Evolutionary conservation across 345 rosid species (phyloP).

Genomic region (Salix viminalis): DNA sequence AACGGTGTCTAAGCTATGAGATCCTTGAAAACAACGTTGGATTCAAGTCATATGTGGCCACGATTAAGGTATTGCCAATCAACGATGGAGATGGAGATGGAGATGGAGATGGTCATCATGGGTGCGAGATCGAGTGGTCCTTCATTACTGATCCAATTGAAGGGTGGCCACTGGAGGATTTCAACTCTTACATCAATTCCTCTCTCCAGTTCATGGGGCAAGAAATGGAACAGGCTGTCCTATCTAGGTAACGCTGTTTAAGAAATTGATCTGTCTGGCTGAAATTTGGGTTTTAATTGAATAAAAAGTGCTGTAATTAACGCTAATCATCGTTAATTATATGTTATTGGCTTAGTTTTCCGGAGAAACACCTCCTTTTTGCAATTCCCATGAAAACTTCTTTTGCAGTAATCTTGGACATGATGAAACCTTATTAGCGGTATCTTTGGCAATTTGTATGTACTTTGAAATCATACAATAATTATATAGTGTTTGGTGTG

Average conservation of each 20-base stretch:
- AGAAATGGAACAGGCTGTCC: slow-evolving; percentile 39
- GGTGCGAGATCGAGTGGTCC: slow-evolving; percentile 8
- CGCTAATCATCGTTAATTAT: too few relatives aligned
- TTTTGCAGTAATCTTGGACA: too few relatives aligned
- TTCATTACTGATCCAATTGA: slow-evolving; percentile 40
- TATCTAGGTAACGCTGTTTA: not conserved
- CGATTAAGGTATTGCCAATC: slow-evolving; percentile 29
- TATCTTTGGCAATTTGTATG: too few relatives aligned
- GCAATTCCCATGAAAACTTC: too few relatives aligned
- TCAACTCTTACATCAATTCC: slow-evolving; percentile 26
- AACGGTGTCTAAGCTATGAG: slow-evolving; percentile 3
- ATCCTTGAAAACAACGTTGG: slow-evolving; percentile 53
- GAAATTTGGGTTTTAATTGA: too few relatives aligned
- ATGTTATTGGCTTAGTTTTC: too few relatives aligned
- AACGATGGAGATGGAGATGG: slow-evolving; percentile 11
- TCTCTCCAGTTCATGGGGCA: slow-evolving; percentile 42
- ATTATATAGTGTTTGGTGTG: too few relatives aligned
- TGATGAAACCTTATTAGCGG: too few relatives aligned
- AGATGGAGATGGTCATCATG: not conserved
- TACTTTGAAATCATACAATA: too few relatives aligned
- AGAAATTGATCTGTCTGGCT: too few relatives aligned
- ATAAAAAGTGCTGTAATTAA: too few relatives aligned
- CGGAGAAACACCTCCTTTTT: too few relatives aligned
- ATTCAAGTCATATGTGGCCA: slow-evolving; percentile 42
- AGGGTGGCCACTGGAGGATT: slow-evolving; percentile 50